Evolutionary conservation across 176 grass and related monocot genomes (phyloP), one percentile per base, ranked within the genome.

Genomic region (Oryza glumipatula): DNA sequence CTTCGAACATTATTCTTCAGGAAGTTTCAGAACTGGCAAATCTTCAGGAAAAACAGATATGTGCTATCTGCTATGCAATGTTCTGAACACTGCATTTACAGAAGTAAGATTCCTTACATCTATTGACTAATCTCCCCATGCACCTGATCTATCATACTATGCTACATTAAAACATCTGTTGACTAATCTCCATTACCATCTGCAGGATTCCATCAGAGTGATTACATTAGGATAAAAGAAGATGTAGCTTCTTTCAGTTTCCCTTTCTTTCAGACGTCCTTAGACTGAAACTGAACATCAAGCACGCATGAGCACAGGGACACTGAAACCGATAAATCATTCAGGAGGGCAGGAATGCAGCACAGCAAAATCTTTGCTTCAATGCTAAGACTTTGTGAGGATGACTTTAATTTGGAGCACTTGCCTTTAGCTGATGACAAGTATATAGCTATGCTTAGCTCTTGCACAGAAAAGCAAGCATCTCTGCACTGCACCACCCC

Each of bases 331-430:
- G 75, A 72, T 83, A 78, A 83, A 83, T 88, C 56, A 83, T 88
- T 67, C 74, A 65, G 6, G 13, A 69, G 67, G 73, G 72, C 22
- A 48, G 11, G 48, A 76, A 76, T 33, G 68, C 73, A 47, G 26
- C 60, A 80, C 63, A 49, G 36, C 61, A 80, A 63, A 63, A 80
- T 83, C 68, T 72, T 41, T 65, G 51, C 70, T 80, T 64, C 77
- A 85, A 65, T 69, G 82, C 64, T 81, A 89, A 85, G 82, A 72
- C 65, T 85, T 76, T 19, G 76, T 19, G 49, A 43, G 49, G 63
- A 48, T 1, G 70, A 68, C 82, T 89, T 88, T 71, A 71, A 32
- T 76, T 76, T 49, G 41, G 77, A 76, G 26, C 71, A 12, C 41
- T 76, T 76, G 41, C 30, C 72, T 85, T 76, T 89, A 76, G 3